phyloP scores from a whole-genome alignment of 2,329 filamentous ascomycete genomes.

The Talaromyces sp. region DNA sequence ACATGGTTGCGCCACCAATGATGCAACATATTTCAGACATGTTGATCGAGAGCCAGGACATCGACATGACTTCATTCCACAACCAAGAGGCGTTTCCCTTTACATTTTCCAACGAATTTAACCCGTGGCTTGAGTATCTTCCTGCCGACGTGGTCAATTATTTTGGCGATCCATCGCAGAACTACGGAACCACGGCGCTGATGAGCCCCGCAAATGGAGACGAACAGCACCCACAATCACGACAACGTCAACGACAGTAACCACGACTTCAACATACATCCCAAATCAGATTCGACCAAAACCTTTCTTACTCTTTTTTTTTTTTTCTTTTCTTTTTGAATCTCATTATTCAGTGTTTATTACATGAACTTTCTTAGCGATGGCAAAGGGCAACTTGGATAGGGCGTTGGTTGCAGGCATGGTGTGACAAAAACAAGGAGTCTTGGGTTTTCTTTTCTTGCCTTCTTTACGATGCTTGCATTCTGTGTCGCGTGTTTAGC shows the following conservation, averaged over 20 bases:
- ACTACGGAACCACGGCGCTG: neutral
- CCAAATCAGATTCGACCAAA: neutral
- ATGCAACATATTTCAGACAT: conserved; percentile 39
- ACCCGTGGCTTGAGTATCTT: conserved; percentile 72
- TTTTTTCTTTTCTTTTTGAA: neutral
- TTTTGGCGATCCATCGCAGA: conserved; percentile 37
- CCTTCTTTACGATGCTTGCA: neutral
- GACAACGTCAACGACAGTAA: neutral
- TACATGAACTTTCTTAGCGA: neutral
- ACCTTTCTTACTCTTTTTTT: neutral
- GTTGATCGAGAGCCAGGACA: conserved; percentile 71
- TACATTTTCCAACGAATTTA: conserved; percentile 53
- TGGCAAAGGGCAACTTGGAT: neutral
- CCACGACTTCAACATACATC: neutral
- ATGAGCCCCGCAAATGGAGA: conserved; percentile 1
- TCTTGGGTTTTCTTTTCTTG: neutral
- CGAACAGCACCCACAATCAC: neutral
- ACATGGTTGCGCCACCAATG: conserved; percentile 5
- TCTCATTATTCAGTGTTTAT: neutral
- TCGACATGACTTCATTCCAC: conserved; percentile 64
- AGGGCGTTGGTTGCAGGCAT: neutral
- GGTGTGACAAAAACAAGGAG: neutral
- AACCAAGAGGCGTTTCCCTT: conserved; percentile 37
- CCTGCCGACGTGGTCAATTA: conserved; percentile 59
- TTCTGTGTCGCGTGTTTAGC: neutral